Conservation (phyloP, 768 basidiomycete species). For the Sistotremastrum niveocremeum region DNA sequence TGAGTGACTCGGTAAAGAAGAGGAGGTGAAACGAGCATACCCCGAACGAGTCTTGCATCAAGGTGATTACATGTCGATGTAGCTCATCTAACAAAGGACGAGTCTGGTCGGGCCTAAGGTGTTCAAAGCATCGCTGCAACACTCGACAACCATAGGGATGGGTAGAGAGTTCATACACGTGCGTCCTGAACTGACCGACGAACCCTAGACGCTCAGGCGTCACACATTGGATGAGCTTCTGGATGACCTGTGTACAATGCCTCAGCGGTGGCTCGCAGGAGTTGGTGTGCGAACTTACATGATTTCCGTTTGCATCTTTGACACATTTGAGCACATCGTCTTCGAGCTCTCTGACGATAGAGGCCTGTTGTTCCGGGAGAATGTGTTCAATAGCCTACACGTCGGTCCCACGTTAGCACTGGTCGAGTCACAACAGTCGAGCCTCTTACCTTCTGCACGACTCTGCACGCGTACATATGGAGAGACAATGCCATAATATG, state of each 20-base stretch:
- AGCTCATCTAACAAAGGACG: conserved; percentile 73
- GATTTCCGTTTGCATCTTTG: conserved; percentile 87
- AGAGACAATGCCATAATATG: conserved; percentile 64
- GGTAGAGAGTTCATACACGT: conserved; percentile 67
- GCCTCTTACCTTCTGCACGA: conserved; percentile 70
- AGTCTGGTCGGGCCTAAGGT: conserved; percentile 55
- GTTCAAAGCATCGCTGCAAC: conserved; percentile 83
- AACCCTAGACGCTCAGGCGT: conserved; percentile 65
- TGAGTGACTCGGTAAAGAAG: not conserved
- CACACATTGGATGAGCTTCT: conserved; percentile 78
- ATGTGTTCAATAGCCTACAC: conserved; percentile 72
- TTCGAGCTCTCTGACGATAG: conserved; percentile 68
- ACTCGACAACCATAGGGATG: conserved; percentile 94
- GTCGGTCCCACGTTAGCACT: not conserved
- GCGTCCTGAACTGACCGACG: conserved; percentile 59
- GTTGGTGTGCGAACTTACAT: conserved; percentile 40
- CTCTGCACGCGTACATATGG: conserved; percentile 94
- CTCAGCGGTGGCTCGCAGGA: conserved; percentile 1
- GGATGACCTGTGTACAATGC: conserved; percentile 45
- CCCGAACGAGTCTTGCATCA: conserved; percentile 89
- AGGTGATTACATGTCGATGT: conserved; percentile 47
- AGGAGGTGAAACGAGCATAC: conserved; percentile 29
- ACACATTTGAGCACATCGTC: conserved; percentile 73
- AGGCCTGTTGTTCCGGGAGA: conserved; percentile 60
- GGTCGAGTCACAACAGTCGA: not conserved